Evolutionary conservation across 805 yeast genomes (phyloP).

Genomic region (Spathaspora girioi): DNA sequence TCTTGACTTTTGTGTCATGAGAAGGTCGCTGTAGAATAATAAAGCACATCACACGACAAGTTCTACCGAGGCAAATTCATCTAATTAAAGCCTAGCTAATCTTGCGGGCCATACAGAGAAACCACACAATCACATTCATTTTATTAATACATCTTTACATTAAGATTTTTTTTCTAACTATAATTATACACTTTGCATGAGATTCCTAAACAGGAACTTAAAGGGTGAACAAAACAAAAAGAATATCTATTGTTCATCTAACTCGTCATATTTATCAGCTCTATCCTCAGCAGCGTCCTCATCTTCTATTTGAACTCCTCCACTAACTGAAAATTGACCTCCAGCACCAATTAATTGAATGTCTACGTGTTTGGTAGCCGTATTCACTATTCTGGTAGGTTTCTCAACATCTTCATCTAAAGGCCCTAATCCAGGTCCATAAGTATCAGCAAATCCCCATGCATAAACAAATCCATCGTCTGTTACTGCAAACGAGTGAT

Average conservation of each 20-base stretch:
- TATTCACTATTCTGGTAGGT: slow-evolving; percentile 88
- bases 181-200: no score
- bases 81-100: no score
- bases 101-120: no score
- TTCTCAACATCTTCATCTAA: slow-evolving; percentile 81
- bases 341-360: slow-evolving; percentile 84
- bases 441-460: slow-evolving; percentile 98
- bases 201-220: no score
- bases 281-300: slow-evolving; percentile 47
- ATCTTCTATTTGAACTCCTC: slow-evolving; percentile 65
- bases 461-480: slow-evolving; percentile 82
- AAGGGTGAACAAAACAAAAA: no score
- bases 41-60: neutral
- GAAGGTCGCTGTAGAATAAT: no score
- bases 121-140: no score
- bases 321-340: slow-evolving; percentile 92
- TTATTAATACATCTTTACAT: neutral
- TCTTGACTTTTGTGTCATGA: neutral
- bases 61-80: neutral
- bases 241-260: slow-evolving; percentile 23
- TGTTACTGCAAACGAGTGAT: slow-evolving; percentile 85
- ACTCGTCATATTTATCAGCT: slow-evolving; percentile 48
- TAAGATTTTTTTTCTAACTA: no score
- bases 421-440: slow-evolving; percentile 93
- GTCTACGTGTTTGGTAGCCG: slow-evolving; percentile 82